Evolutionary conservation across 805 yeast species (phyloP), one percentile per base, ranked within the genome.

Genomic region (Candida schatavii): DNA sequence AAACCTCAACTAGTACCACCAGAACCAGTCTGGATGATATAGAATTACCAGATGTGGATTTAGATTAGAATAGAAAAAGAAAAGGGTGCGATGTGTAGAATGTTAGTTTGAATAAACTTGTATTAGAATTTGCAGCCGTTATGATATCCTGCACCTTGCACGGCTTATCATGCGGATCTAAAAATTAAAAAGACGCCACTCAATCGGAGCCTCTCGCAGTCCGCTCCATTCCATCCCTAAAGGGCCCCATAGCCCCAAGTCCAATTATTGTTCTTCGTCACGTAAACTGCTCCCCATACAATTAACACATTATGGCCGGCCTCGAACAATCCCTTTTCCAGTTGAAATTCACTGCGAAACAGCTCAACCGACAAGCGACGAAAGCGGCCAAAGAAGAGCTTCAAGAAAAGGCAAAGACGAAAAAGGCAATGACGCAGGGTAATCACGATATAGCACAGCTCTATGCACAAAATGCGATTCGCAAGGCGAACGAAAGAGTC

Each of bases 401-500:
- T 28, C 75, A 78, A 30, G 98, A 93, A 64, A 88, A 88, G 64
- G 84, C 84, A 52, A 88, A 87, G 57, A 83, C 89, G 46, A 91
- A 91, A 63, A 91, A 88, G 64, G 96, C 96, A 2, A 71, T 88
- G 68, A 71, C 73, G 37, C 88, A 83, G 51, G 96, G 96, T 14
- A 84, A 85, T 59, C 85, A 83, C 52, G 99, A 93, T 58, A 89
- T 93, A 46, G 98, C 98, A 0, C 85, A 81, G 57, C 75, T 93
- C 35, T 91, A 93, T 55, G 99, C 99, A 0, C 95, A 90, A 50
- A 93, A 90, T 64, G 97, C 98, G 29, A 88, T 95, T 34, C 77
- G 99, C 39, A 93, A 93, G 62, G 75, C 85, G 35, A 86, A 85
- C 54, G 99, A 93, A 62, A 71, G 91, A 47, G 71, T 91, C 40